Evolutionary conservation across 768 basidiomycete genomes (phyloP), one percentile per base, ranked within the genome.

Genomic region (Amanita muscaria): DNA sequence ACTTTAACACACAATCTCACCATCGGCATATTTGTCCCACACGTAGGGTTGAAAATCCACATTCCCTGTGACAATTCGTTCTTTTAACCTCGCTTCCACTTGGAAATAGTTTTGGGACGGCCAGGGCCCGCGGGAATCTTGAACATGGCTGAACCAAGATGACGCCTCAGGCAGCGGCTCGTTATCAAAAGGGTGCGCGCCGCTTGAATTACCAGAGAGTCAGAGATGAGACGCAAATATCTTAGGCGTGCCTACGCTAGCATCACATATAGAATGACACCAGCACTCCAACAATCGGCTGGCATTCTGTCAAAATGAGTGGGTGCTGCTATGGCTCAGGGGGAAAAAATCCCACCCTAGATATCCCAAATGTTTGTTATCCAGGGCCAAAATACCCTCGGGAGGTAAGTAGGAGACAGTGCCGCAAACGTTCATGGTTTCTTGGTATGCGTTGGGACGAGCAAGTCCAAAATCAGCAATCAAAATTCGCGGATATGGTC

Each of bases 401-500:
- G 88, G 88, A 6, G 88, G 87, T 12, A 91, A 68, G 60, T 90
- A 91, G 1, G 84, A 80, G 15, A 90, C 77, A 0, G 88, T 90
- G n/a, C 88, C 88, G 48, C 83, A 88, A 33, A 88, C 88, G 51
- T 88, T 88, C 55, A 87, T 68, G 0, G 88, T 90, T 56, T 83
- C 80, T 69, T 89, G 81, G 54, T 80, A 80, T 2, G 87, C 79
- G 52, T 79, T 79, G 5, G 79, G 77, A 14, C 87, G 78, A 8
- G 88, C 88, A 14, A 89, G 76, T 7, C 88, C 88, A 56, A 91
- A 91, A 60, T 91, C 88, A 15, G 88, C 88, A 30, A 91, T 81
- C 40, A 87, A 70, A 31, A 91, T 79, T 31, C 83, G 83, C 40
- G 88, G 88, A 56, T 88, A 91, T 2, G 85, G 76, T 8, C 88